Conservation (phyloP, 2,329 filamentous ascomycete species). For the Diplodia corticola region DNA sequence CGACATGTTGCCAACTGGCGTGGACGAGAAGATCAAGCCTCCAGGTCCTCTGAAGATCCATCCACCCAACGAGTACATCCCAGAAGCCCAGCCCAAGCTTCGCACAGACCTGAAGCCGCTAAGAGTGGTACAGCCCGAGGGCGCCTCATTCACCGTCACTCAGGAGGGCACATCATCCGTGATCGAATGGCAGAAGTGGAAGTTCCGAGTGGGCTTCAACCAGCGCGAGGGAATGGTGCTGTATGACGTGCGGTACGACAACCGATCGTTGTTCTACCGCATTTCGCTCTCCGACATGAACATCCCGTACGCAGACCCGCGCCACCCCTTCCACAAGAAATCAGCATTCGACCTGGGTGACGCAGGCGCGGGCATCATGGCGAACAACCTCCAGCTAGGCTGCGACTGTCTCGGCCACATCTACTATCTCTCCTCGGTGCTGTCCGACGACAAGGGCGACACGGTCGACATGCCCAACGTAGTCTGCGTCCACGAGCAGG, state of each 20-base stretch:
- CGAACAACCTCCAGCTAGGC: conserved; percentile 68
- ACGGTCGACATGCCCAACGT: conserved; percentile 63
- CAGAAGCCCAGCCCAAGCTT: conserved; percentile 58
- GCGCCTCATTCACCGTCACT: conserved; percentile 60
- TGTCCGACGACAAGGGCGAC: conserved; percentile 61
- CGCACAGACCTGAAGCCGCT: conserved; percentile 64
- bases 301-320: conserved; percentile 63
- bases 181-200: conserved; percentile 70
- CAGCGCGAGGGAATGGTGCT: conserved; percentile 68
- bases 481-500: conserved; percentile 70
- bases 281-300: conserved; percentile 69
- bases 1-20: conserved; percentile 67
- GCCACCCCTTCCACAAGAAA: conserved; percentile 68
- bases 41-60: conserved; percentile 59
- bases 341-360: conserved; percentile 71
- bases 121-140: conserved; percentile 65
- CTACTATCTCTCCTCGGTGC: conserved; percentile 62
- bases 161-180: conserved; percentile 55
- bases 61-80: conserved; percentile 65
- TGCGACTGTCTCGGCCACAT: conserved; percentile 72
- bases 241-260: conserved; percentile 65
- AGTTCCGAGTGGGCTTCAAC: conserved; percentile 69
- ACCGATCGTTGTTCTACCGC: conserved; percentile 66
- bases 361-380: conserved; percentile 64
- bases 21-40: conserved; percentile 58